A percentile compares a stretch with the other conserved stretches of the same genome.
These are phyloP conservation scores for Penicillium sp. DNA, from an alignment of 2,329 filamentous ascomycete species.

Conservation along the genomic window DNA sequence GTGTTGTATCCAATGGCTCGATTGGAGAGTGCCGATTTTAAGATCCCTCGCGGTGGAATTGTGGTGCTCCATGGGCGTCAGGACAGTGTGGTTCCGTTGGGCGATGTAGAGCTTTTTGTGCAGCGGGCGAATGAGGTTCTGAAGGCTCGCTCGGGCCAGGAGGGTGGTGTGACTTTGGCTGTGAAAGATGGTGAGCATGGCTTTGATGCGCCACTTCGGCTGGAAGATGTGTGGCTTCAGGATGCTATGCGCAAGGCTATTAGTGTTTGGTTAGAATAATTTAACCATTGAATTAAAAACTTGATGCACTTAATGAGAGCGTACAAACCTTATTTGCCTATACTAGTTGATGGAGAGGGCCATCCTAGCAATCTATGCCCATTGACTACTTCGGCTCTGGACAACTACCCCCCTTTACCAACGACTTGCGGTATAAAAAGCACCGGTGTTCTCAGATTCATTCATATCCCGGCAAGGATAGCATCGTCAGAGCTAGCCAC, in stretches of 20 bases:
- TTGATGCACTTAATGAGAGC: neutral
- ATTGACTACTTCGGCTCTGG: neutral
- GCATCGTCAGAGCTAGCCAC: neutral
- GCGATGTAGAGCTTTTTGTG: slow-evolving; percentile 36
- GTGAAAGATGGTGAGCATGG: slow-evolving; percentile 43
- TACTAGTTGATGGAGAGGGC: neutral
- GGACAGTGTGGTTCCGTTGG: slow-evolving; percentile 38
- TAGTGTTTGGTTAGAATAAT: slow-evolving; percentile 32
- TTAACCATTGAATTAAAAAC: too few species aligned
- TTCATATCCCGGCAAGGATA: neutral
- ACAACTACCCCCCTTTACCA: neutral
- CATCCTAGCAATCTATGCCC: neutral
- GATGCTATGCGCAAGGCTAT: slow-evolving; percentile 31
- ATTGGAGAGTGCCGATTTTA: slow-evolving; percentile 31
- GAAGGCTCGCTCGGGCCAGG: neutral
- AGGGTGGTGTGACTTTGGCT: slow-evolving; percentile 29
- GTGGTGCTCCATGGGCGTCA: slow-evolving; percentile 41
- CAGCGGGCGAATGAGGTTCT: slow-evolving; percentile 18
- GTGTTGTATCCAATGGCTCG: slow-evolving; percentile 34
- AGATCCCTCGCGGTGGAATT: slow-evolving; percentile 36
- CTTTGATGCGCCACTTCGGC: slow-evolving; percentile 34
- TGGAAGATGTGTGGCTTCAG: slow-evolving; percentile 37
- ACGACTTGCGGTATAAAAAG: too few species aligned
- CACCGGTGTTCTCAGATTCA: too few species aligned
- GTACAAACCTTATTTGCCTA: too few species aligned